Evolutionary conservation across 2,329 filamentous ascomycete genomes (phyloP), one percentile per base, ranked within the genome.

Genomic region (Colletotrichum higginsianum): DNA sequence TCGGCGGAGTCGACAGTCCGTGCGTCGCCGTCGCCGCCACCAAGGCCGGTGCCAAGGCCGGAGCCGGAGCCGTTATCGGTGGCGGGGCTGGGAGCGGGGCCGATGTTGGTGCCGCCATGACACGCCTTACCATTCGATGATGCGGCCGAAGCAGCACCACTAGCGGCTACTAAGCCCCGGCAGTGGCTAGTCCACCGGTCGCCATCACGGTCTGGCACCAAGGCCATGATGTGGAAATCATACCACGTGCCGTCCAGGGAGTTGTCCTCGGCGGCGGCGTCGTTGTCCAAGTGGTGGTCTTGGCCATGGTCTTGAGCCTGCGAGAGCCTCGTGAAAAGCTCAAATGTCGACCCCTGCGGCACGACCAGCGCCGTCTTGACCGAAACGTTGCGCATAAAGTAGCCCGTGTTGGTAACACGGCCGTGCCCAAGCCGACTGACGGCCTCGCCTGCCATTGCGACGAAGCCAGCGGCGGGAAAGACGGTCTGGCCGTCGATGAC

Each of bases 351-450:
- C 0, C 47, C 35, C 2, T 16, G 49, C 9, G 61, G 47, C 9
- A 63, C n/a, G 1, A 82, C 74, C 6, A 84, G 64, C 5, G 81
- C 80, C 0, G 77, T 70, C n/a, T 74, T 74, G 44, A 79, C 73
- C 2, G 75, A 73, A 0, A 82, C 67, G 46, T 81, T 75, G 0
- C 79, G 77, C 13, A 83, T 46, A 23, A 71, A 67, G 49, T 78
- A 80, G 4, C 74, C 75, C 9, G 62, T 57, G 5, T 21, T 18
- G 2, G 62, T 8, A 21, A 66, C 21, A 9, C 40, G 62, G 12
- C 47, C 1, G 8, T 7, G 5, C 8, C 30, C 30, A 35, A 35
- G 30, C 30, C 30, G 30, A 35, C 8, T 35, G 2, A 58, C 62
- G 11, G 62, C 62, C 15, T 49, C 50, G 9, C 18, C 62, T 0